Base-by-base conservation (phyloP, 768 basidiomycete genomes). In the Hypsizygus marmoreus region DNA sequence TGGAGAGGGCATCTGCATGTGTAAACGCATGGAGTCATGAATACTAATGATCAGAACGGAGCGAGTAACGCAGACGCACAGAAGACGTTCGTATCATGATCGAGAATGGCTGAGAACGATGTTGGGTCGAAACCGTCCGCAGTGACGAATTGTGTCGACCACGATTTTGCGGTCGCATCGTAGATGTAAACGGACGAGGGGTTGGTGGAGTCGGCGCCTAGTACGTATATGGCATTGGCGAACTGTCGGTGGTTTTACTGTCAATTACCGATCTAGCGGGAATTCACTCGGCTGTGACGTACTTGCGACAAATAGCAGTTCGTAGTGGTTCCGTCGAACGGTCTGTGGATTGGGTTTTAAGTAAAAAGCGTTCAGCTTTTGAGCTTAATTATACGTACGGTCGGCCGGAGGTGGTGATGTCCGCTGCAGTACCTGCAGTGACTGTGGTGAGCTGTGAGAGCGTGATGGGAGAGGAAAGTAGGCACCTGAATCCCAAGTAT, bases 11-110 rank as follows among this genome's bases (percentile, higher is more conserved):
- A 63, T 90, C 88, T 87, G n/a, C 23, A 16, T n/a, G n/a, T n/a
- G n/a, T n/a, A n/a, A n/a, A n/a, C n/a, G n/a, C n/a, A n/a, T n/a
- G n/a, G n/a, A n/a, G n/a, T n/a, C n/a, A n/a, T n/a, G n/a, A n/a
- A n/a, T n/a, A n/a, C n/a, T n/a, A n/a, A n/a, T n/a, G n/a, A n/a
- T n/a, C n/a, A n/a, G n/a, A n/a, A n/a, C n/a, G n/a, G n/a, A n/a
- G n/a, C n/a, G n/a, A n/a, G n/a, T 31, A 19, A 16, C 35, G 42
- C 33, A 41, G 41, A 66, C 74, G 53, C 63, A 88, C 86, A 94
- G 69, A 97, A 86, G 49, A 86, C 82, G 51, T 95, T 94, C 39
- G 94, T 97, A 64, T 97, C 94, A 53, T 95, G 94, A 68, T 97
- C 94, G 25, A 97, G 77, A 50, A 95, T 83, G 20, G 88, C 79